These are phyloP conservation scores for Marasmius oreades DNA, from an alignment of 1,284 basidiomycete genomes.

Conservation along the genomic window DNA sequence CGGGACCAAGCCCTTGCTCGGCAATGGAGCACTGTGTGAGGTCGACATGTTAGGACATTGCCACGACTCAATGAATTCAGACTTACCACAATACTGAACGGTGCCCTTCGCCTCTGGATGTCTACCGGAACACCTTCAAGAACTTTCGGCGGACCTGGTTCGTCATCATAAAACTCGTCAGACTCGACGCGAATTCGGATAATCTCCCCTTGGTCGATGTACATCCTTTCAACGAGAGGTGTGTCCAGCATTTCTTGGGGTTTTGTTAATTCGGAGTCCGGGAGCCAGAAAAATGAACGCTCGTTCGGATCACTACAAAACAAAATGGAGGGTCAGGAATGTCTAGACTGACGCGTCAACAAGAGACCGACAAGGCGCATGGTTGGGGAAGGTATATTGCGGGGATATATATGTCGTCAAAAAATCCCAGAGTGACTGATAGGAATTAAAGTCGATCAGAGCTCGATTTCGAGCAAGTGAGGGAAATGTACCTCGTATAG, in stretches of 20 bases:
- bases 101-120: conserved; percentile 54
- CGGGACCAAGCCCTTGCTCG: conserved; percentile 84
- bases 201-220: conserved; percentile 80
- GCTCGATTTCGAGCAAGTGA: conserved; percentile 4
- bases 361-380: conserved; percentile 64
- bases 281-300: conserved; percentile 81
- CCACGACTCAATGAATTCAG: not conserved
- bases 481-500: conserved; percentile 67
- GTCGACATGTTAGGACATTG: not conserved
- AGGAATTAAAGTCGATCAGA: conserved; percentile 1
- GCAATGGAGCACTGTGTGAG: conserved; percentile 76
- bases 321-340: not conserved
- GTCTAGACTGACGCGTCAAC: not conserved
- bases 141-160: conserved; percentile 81
- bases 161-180: conserved; percentile 89
- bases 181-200: conserved; percentile 87
- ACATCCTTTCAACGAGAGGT: conserved; percentile 70
- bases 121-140: conserved; percentile 61
- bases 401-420: conserved; percentile 89
- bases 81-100: conserved; percentile 75
- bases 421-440: conserved; percentile 87
- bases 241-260: conserved; percentile 68
- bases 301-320: conserved; percentile 70
- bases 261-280: conserved; percentile 52
- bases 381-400: conserved; percentile 71